A percentile compares a stretch with the other conserved stretches of the same genome.
These are phyloP conservation scores for Ochromonas danica DNA, from an alignment of 108 stramenopile species.

Conservation along the genomic window DNA sequence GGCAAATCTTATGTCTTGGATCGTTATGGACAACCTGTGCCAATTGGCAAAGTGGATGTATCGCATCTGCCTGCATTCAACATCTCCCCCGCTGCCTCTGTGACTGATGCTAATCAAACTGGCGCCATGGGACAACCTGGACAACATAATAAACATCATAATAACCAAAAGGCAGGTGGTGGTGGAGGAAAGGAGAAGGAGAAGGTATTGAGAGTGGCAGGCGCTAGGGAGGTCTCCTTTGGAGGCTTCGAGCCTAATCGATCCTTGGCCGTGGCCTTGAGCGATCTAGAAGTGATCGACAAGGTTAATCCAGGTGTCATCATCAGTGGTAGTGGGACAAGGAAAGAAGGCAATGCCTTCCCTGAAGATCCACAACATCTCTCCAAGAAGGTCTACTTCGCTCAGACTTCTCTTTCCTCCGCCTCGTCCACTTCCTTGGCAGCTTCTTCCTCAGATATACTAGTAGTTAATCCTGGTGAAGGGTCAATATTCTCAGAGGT, in stretches of 20 bases:
- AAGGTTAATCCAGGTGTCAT: slow-evolving; percentile 2
- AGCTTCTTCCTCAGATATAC: no score
- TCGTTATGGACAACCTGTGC: neutral
- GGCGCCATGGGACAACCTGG: no score
- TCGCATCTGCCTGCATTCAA: neutral
- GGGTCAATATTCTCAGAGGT: no score
- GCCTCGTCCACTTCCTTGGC: no score
- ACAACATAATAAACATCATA: no score
- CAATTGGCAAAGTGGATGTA: neutral
- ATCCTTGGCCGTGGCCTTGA: neutral
- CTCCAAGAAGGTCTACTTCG: neutral
- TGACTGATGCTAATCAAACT: neutral
- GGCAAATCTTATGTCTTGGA: neutral
- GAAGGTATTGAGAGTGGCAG: slow-evolving; percentile 11
- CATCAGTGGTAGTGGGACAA: neutral
- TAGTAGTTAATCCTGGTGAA: no score
- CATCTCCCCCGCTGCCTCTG: neutral
- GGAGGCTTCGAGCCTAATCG: neutral
- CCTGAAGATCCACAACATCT: neutral
- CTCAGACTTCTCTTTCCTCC: neutral
- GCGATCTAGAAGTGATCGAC: neutral
- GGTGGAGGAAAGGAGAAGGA: neutral
- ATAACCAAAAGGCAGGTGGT: no score
- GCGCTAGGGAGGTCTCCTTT: neutral
- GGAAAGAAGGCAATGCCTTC: neutral